A percentile compares a stretch with the other conserved stretches of the same genome.
These are phyloP conservation scores for Populus ilicifolia DNA, from an alignment of 345 rosid genomes.

Conservation along the genomic window DNA sequence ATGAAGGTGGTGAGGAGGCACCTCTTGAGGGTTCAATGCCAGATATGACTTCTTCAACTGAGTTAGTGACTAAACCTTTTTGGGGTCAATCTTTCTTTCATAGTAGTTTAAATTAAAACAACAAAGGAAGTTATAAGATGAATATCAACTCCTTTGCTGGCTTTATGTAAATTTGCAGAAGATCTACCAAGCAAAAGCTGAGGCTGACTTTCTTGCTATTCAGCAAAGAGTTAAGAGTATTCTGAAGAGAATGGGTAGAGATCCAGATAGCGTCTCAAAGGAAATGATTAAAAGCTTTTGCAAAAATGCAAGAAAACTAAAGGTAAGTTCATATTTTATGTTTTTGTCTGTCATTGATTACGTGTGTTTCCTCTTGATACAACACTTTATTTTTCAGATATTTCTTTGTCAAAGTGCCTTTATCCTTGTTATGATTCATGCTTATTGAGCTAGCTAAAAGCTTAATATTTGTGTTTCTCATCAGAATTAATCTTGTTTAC, in stretches of 20 bases:
- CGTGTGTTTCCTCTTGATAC: neutral
- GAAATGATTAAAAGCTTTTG: conserved; percentile 71
- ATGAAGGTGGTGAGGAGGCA: conserved; percentile 86
- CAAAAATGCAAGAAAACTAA: conserved; percentile 83
- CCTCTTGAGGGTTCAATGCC: conserved; percentile 99
- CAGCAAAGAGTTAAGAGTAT: conserved; percentile 58
- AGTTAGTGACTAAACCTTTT: conserved; percentile 45
- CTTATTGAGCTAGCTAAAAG: neutral
- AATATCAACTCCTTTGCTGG: conserved; percentile 39
- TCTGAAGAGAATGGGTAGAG: conserved; percentile 72
- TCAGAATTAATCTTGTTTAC: neutral
- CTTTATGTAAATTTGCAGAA: conserved; percentile 83
- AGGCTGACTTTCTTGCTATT: conserved; percentile 74
- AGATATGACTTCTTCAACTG: conserved; percentile 99
- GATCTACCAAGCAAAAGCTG: conserved; percentile 86
- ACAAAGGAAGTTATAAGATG: neutral
- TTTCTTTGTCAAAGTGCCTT: neutral
- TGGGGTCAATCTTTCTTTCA: neutral
- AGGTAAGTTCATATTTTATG: conserved; percentile 42
- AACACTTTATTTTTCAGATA: neutral
- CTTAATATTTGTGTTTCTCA: too few species aligned
- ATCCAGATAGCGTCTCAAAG: conserved; percentile 60
- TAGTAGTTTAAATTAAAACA: too few species aligned
- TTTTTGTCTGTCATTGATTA: neutral
- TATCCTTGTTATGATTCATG: neutral